A percentile compares a stretch with the other conserved stretches of the same genome.
These are phyloP conservation scores for Leishmania turanica DNA, from an alignment of 208 protist genomes.

Conservation along the genomic window DNA sequence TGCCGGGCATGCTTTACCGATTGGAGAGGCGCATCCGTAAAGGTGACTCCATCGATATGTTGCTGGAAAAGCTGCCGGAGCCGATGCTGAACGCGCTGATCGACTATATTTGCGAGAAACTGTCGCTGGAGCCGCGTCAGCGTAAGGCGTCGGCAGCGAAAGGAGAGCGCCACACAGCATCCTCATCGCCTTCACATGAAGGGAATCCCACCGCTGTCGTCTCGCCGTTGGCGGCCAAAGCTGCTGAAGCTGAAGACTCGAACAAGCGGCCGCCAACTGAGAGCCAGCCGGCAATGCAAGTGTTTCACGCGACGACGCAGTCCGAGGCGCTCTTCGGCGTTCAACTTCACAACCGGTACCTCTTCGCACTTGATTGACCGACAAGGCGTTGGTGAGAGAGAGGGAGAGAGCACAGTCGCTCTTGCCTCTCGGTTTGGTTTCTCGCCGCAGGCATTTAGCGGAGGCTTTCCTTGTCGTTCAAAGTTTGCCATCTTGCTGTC, in stretches of 20 bases:
- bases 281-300: constrained; percentile 18
- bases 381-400: not conserved
- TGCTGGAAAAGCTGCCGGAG: constrained; percentile 84
- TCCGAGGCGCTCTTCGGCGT: constrained; percentile 85
- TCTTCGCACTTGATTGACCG: constrained; percentile 79
- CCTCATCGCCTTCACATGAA: not conserved
- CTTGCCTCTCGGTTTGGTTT: not conserved
- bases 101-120: constrained; percentile 73
- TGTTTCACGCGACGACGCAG: constrained; percentile 85
- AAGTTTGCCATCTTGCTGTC: not conserved
- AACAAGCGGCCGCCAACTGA: not conserved
- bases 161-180: not conserved
- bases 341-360: constrained; percentile 88
- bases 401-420: too few species aligned
- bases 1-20: constrained; percentile 68
- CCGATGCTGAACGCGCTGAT: constrained; percentile 61
- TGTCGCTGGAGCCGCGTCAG: constrained; percentile 62
- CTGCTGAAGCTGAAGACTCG: not conserved
- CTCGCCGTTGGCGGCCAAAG: not conserved
- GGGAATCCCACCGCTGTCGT: not conserved
- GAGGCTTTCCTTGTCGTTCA: not conserved
- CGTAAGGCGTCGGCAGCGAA: not conserved
- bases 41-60: constrained; percentile 80
- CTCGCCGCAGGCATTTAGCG: not conserved
- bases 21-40: constrained; percentile 59